phyloP scores from a whole-genome alignment of 208 protist species.

The Porcisia hertigi region DNA sequence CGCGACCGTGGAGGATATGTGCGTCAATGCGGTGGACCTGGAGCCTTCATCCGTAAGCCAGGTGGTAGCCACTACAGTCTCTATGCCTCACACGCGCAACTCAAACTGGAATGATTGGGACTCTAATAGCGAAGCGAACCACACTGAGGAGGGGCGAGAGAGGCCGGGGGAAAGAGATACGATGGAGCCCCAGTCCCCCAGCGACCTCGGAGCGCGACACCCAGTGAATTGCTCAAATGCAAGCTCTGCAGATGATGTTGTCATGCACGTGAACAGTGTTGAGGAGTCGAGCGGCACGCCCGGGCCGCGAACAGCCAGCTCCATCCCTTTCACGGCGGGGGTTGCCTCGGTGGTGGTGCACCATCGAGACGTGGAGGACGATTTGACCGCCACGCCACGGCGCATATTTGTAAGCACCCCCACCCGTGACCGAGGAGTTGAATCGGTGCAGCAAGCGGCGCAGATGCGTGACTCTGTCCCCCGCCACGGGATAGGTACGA shows the following conservation, averaged over 20 bases:
- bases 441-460: constrained; percentile 24
- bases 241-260: constrained; percentile 14
- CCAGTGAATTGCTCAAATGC: constrained; percentile 1
- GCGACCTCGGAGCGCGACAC: background rate
- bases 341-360: constrained; percentile 13
- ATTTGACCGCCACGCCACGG: constrained; percentile 35
- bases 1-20: background rate
- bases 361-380: constrained; percentile 8
- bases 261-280: constrained; percentile 20
- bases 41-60: background rate
- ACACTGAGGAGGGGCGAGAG: constrained; percentile 12
- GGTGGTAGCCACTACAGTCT: background rate
- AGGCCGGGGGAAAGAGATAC: background rate
- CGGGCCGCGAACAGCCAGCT: background rate
- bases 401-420: constrained; percentile 35
- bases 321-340: background rate
- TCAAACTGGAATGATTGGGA: constrained; percentile 38
- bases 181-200: background rate
- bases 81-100: constrained; percentile 1
- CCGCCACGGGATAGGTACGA: constrained; percentile 46
- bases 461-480: constrained; percentile 29
- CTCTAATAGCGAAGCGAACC: constrained; percentile 21
- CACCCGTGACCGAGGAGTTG: constrained; percentile 13
- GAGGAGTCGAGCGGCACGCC: background rate
- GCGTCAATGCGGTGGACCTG: background rate